Base-by-base conservation (phyloP, 129 eudicot genomes). In the Smallanthus sonchifolius region DNA sequence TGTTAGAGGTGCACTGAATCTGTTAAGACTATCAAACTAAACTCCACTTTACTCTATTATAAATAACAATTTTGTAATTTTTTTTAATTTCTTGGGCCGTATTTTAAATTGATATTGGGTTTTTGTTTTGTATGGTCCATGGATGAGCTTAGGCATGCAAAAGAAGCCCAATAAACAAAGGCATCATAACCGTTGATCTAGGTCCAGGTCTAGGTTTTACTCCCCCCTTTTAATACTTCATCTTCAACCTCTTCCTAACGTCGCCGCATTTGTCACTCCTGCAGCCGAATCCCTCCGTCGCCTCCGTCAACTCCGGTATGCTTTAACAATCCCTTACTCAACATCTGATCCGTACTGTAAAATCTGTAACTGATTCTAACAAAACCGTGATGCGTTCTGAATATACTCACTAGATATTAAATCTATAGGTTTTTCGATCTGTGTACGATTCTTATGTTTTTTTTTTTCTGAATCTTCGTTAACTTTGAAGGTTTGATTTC, bases 181-280 rank as follows among this genome's bases (percentile, higher is more conserved):
- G 1, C 7, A 17, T 20, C 36, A 4, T 9, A 16, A 20, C 36
- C 71, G 65, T 19, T 15, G 37, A 62, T 62, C 24, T 62, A 61
- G 66, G 67, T 61, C 30, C 20, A 1, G 35, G n/a, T 30, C 38
- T 49, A 66, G 79, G 73, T 43, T 49, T 70, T 4, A 35, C 17
- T 11, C 16, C 49, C 4, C 34, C 70, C 44, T 49, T 75, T 43
- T 75, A 65, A 75, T 75, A 13, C 51, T 63, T 54, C 63, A 13
- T 39, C 66, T 39, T 60, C 56, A 16, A 55, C n/a, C 14, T 16
- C 24, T 60, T 39, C 42, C 14, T 56, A 75, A 10, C 37, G 8
- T 65, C 64, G 79, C 73, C 65, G 79, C 73, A 30, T 75, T 54
- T 59, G 19, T 20, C 49, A 44, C 52, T 49, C 20, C 51, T 63